A percentile compares a stretch with the other conserved stretches of the same genome.
Evolutionary conservation across 768 basidiomycete species (phyloP).

Genomic region (Mycena floridula): DNA sequence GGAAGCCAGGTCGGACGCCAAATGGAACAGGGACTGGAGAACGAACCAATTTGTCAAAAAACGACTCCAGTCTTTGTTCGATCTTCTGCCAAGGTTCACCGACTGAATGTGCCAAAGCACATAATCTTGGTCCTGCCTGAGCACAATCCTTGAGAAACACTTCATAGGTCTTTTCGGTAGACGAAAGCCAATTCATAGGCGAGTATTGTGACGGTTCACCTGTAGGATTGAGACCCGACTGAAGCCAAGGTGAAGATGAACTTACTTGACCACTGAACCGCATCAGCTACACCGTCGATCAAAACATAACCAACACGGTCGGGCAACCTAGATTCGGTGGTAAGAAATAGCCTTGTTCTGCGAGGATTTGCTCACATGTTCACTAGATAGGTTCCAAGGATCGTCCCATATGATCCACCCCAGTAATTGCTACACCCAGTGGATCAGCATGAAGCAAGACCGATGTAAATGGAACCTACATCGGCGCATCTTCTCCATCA

Average conservation of each 20-base stretch:
- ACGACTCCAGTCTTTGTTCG: slow-evolving; percentile 10
- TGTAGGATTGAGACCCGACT: slow-evolving; percentile 1
- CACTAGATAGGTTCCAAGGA: slow-evolving; percentile 18
- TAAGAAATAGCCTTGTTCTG: not conserved
- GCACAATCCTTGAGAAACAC: slow-evolving; percentile 15
- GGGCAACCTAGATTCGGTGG: slow-evolving; percentile 9
- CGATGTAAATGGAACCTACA: slow-evolving; percentile 9
- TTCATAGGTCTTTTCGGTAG: slow-evolving; percentile 16
- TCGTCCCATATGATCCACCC: slow-evolving; percentile 18
- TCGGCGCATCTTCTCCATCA: slow-evolving; percentile 14
- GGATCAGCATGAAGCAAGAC: not conserved
- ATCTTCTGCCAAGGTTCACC: slow-evolving; percentile 9
- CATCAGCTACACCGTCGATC: slow-evolving; percentile 18
- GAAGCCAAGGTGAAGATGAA: not conserved
- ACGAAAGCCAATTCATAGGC: slow-evolving; percentile 14
- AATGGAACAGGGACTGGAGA: slow-evolving; percentile 12
- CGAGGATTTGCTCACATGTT: slow-evolving; percentile 12
- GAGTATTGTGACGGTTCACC: slow-evolving; percentile 18
- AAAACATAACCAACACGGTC: slow-evolving; percentile 12
- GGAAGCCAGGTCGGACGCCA: slow-evolving; percentile 10
- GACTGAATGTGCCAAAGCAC: slow-evolving; percentile 11
- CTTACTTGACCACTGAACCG: slow-evolving; percentile 16
- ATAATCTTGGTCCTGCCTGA: slow-evolving; percentile 13
- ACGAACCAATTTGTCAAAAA: slow-evolving; percentile 15
- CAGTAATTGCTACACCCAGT: slow-evolving; percentile 12